Percentiles rank a stretch among this genome's conserved stretches.
Evolutionary conservation across 2,329 filamentous ascomycete genomes (phyloP).

Genomic region (Xylaria sp.): DNA sequence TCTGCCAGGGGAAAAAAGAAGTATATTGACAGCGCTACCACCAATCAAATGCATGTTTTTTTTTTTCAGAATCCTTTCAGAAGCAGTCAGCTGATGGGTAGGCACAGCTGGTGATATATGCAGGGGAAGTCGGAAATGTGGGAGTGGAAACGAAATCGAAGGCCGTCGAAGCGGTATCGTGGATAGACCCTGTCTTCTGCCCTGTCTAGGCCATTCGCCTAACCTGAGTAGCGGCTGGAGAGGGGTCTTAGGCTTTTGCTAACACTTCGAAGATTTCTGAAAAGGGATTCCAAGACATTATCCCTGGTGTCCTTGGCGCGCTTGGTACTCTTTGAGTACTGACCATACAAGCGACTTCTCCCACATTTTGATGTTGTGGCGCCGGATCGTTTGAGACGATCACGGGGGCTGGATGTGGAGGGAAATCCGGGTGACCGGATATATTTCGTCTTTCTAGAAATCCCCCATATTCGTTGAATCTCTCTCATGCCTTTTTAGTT

Average conservation of each 20-base stretch:
- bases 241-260: not conserved
- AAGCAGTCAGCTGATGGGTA: constrained; percentile 19
- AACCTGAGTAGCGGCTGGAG: not conserved
- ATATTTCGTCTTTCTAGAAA: too few relatives aligned
- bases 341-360: not conserved
- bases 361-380: not conserved
- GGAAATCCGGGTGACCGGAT: not conserved
- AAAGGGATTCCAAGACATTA: not conserved
- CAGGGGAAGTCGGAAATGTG: not conserved
- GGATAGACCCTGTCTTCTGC: not conserved
- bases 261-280: not conserved
- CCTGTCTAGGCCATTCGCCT: not conserved
- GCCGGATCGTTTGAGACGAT: not conserved
- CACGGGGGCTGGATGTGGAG: not conserved
- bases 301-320: not conserved
- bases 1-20: not conserved
- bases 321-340: constrained; percentile 3
- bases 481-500: not conserved
- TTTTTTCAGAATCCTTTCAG: not conserved
- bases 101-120: constrained; percentile 10
- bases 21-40: constrained; percentile 2
- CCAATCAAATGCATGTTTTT: constrained; percentile 1
- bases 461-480: too few relatives aligned
- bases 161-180: not conserved
- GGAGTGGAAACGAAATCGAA: constrained; percentile 5